Evolutionary conservation across 1,139 yeast genomes (phyloP).

Genomic region (Zygosaccharomyces sapae): DNA sequence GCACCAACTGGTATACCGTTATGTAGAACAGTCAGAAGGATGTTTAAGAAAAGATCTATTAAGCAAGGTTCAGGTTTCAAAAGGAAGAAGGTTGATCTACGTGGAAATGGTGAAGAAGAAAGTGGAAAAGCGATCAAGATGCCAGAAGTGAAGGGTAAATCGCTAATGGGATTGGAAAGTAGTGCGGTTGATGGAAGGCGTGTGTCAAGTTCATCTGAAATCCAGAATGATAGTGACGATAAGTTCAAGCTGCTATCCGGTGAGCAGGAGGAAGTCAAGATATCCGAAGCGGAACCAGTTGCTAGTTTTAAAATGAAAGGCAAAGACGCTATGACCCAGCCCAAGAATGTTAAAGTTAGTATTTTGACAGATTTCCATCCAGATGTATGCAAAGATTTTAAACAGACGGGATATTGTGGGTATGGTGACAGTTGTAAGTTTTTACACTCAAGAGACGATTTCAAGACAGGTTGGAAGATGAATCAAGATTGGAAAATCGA

Average conservation of each 20-base stretch:
- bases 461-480: slow-evolving; percentile 65
- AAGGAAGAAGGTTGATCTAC: slow-evolving; percentile 15
- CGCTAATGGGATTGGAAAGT: background rate
- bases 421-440: slow-evolving; percentile 98
- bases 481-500: slow-evolving; percentile 67
- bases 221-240: slow-evolving; percentile 5
- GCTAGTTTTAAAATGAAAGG: slow-evolving; percentile 6
- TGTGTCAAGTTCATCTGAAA: background rate
- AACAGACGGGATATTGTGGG: slow-evolving; percentile 92
- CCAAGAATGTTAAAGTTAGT: slow-evolving; percentile 62
- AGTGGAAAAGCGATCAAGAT: background rate
- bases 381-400: slow-evolving; percentile 89
- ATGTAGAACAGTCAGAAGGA: slow-evolving; percentile 6
- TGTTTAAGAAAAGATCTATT: slow-evolving; percentile 35
- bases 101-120: background rate
- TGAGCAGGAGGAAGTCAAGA: slow-evolving; percentile 26
- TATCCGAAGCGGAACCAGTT: background rate
- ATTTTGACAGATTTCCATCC: slow-evolving; percentile 87
- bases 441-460: slow-evolving; percentile 83
- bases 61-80: slow-evolving; percentile 15
- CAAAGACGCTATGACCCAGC: slow-evolving; percentile 23
- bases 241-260: slow-evolving; percentile 16
- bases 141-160: background rate
- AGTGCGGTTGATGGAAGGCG: background rate
- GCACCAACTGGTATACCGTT: background rate